Evolutionary conservation across 179 eudicot species (phyloP).

Genomic region (Nepenthes alata): DNA sequence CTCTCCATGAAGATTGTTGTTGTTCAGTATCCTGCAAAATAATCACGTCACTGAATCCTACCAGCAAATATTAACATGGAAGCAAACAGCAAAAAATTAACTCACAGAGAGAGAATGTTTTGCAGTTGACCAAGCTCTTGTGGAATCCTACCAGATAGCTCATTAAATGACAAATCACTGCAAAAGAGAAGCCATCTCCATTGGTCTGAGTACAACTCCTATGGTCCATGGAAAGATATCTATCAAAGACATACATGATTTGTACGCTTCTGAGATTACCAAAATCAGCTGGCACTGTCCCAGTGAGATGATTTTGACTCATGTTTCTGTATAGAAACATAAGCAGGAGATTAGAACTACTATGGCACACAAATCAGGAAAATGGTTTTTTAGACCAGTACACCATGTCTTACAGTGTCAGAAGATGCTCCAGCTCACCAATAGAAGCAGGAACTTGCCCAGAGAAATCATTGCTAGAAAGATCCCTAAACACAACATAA

Average conservation of each 20-base stretch:
- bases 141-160: conserved; percentile 36
- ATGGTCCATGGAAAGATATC: background rate
- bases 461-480: conserved; percentile 3
- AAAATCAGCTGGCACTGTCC: conserved; percentile 39
- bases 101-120: conserved; percentile 42
- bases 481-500: background rate
- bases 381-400: conserved; percentile 8
- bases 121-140: conserved; percentile 53
- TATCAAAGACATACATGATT: conserved; percentile 26
- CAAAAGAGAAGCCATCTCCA: background rate
- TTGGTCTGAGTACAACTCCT: background rate
- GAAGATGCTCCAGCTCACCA: conserved; percentile 29
- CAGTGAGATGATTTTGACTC: conserved; percentile 36
- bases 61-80: too few species aligned
- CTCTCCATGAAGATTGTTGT: conserved; percentile 39
- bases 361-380: background rate
- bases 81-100: background rate
- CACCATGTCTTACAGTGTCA: conserved; percentile 26
- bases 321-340: conserved; percentile 38
- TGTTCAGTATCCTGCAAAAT: conserved; percentile 37
- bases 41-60: too few species aligned
- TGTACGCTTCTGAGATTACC: conserved; percentile 46
- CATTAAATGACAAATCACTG: conserved; percentile 48
- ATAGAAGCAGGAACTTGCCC: conserved; percentile 1
- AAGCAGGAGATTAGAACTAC: conserved; percentile 32